Conservation (phyloP, 306 rosid species). For the Casuarina equisetifolia region DNA sequence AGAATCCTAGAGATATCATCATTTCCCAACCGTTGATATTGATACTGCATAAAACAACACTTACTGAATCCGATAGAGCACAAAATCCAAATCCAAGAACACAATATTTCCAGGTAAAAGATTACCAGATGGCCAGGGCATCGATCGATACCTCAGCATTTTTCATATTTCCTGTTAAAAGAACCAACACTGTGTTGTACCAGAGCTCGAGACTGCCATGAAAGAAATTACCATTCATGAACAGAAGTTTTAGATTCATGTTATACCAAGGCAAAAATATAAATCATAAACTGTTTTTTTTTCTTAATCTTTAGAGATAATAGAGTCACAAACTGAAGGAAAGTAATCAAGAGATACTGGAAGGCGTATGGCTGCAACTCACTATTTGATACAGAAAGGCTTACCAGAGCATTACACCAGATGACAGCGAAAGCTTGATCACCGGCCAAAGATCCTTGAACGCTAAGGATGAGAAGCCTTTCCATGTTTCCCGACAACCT, state of each 20-base stretch:
- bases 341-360: not conserved
- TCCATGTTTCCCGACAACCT: slow-evolving; percentile 63
- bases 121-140: slow-evolving; percentile 63
- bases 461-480: slow-evolving; percentile 55
- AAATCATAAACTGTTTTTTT: not conserved
- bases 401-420: slow-evolving; percentile 70
- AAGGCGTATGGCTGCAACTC: too few relatives aligned
- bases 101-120: not conserved
- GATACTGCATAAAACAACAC: slow-evolving; percentile 38
- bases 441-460: slow-evolving; percentile 62
- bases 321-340: not conserved
- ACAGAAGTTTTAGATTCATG: not conserved
- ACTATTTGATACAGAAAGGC: not conserved
- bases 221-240: slow-evolving; percentile 13
- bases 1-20: slow-evolving; percentile 65
- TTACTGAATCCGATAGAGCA: not conserved
- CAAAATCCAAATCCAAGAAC: not conserved
- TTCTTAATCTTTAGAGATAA: not conserved
- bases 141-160: slow-evolving; percentile 53
- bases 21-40: slow-evolving; percentile 59
- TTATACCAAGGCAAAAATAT: not conserved
- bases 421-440: slow-evolving; percentile 57
- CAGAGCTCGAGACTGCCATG: slow-evolving; percentile 59
- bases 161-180: slow-evolving; percentile 56
- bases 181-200: slow-evolving; percentile 56